phyloP scores from a whole-genome alignment of 2,329 filamentous ascomycete genomes.

The Xylaria sp. region DNA sequence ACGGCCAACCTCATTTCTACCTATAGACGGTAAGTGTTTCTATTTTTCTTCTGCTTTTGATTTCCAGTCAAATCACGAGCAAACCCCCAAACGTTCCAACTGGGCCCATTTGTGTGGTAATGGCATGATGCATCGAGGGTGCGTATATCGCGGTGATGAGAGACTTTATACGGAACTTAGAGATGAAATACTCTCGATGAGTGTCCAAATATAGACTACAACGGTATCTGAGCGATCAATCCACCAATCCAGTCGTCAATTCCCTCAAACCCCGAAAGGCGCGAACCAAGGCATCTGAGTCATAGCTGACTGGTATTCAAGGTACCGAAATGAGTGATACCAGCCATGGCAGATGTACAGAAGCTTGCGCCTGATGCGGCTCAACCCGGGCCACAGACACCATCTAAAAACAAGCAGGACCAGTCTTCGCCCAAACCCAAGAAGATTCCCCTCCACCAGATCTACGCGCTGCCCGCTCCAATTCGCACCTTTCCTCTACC shows the following conservation, averaged over 20 bases:
- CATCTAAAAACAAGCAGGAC: constrained; percentile 3
- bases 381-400: constrained; percentile 29
- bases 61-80: background rate
- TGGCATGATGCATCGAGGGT: background rate
- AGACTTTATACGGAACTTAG: constrained; percentile 66
- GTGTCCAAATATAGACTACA: constrained; percentile 86
- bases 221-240: constrained; percentile 87
- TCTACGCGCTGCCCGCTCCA: constrained; percentile 85
- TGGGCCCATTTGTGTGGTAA: background rate
- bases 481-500: constrained; percentile 86
- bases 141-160: constrained; percentile 69
- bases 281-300: background rate
- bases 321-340: constrained; percentile 60
- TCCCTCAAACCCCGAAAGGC: background rate
- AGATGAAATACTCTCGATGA: constrained; percentile 70
- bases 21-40: constrained; percentile 34
- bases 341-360: constrained; percentile 49
- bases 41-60: background rate
- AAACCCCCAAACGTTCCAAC: background rate
- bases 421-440: constrained; percentile 5
- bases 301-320: constrained; percentile 22
- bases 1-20: constrained; percentile 1
- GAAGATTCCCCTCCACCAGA: constrained; percentile 67
- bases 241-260: constrained; percentile 19
- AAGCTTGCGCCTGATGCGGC: constrained; percentile 39